Conservation (phyloP, 306 rosid species). For the Trichosanthes cucumerina region DNA sequence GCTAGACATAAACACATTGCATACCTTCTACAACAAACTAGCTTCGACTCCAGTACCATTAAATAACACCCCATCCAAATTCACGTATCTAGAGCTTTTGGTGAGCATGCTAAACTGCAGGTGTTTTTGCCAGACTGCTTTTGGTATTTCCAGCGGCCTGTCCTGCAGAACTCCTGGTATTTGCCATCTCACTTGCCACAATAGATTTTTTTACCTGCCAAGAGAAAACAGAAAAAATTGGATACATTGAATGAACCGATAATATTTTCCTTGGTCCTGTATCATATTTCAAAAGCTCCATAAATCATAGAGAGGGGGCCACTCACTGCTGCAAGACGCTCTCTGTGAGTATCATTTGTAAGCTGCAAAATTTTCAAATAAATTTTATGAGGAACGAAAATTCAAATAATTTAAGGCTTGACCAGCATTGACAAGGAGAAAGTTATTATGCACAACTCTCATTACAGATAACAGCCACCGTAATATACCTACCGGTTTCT, state of each 20-base stretch:
- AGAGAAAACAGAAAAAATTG: constrained; percentile 10
- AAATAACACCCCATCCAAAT: constrained; percentile 15
- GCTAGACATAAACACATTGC: constrained; percentile 1
- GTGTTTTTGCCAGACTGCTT: constrained; percentile 53
- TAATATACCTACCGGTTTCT: constrained; percentile 44
- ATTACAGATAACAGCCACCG: constrained; percentile 11
- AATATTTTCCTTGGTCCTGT: not conserved
- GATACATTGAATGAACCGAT: not conserved
- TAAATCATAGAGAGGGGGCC: constrained; percentile 3
- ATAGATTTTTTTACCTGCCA: constrained; percentile 82
- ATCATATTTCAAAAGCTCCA: constrained; percentile 1
- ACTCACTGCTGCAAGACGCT: constrained; percentile 79
- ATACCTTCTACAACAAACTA: constrained; percentile 25
- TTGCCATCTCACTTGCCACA: constrained; percentile 44
- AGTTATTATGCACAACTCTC: not conserved
- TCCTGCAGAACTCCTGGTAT: constrained; percentile 50
- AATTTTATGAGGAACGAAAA: not conserved
- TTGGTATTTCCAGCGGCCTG: constrained; percentile 69
- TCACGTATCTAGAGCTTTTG: constrained; percentile 35
- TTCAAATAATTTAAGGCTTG: not conserved
- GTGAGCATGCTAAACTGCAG: constrained; percentile 51
- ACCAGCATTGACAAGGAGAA: not conserved
- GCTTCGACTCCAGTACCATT: not conserved
- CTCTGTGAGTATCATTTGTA: constrained; percentile 76
- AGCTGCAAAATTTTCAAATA: constrained; percentile 39